phyloP scores from a whole-genome alignment of 2,329 filamentous ascomycete species.

The Botryotinia calthae region DNA sequence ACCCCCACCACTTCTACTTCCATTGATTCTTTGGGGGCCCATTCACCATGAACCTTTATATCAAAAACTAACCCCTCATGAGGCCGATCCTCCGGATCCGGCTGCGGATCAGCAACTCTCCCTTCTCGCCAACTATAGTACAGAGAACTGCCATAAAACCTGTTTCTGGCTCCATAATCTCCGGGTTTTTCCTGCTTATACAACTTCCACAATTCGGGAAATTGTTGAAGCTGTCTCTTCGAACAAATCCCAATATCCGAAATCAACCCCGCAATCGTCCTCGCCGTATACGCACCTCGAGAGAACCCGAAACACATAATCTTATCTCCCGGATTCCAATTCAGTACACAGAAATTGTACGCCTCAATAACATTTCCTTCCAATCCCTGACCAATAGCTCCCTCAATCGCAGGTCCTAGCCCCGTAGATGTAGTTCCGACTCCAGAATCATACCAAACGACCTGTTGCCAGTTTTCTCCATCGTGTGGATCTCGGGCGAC shows the following conservation, averaged over 20 bases:
- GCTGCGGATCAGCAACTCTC: conserved; percentile 2
- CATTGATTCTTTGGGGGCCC: conserved; percentile 2
- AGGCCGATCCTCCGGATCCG: neutral
- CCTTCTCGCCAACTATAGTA: neutral
- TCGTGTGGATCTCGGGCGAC: neutral
- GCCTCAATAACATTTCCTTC: conserved; percentile 20
- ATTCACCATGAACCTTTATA: neutral
- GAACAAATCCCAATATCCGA: conserved; percentile 1
- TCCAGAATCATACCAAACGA: conserved; percentile 21
- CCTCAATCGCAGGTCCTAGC: neutral
- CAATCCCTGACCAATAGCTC: conserved; percentile 18
- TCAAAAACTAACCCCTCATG: neutral
- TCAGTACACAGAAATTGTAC: conserved; percentile 44
- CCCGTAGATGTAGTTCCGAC: conserved; percentile 14
- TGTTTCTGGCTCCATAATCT: neutral
- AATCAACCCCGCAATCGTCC: conserved; percentile 37
- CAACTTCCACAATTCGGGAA: conserved; percentile 2
- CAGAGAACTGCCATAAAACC: neutral
- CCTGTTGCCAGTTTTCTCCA: neutral
- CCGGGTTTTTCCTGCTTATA: neutral
- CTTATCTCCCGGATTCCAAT: conserved; percentile 8
- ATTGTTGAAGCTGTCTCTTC: neutral
- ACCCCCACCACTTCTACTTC: conserved; percentile 25
- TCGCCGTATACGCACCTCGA: conserved; percentile 42
- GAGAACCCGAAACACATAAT: conserved; percentile 38